These are phyloP conservation scores for Lomentospora prolificans DNA, from an alignment of 2,329 filamentous ascomycete genomes.

Conservation along the genomic window DNA sequence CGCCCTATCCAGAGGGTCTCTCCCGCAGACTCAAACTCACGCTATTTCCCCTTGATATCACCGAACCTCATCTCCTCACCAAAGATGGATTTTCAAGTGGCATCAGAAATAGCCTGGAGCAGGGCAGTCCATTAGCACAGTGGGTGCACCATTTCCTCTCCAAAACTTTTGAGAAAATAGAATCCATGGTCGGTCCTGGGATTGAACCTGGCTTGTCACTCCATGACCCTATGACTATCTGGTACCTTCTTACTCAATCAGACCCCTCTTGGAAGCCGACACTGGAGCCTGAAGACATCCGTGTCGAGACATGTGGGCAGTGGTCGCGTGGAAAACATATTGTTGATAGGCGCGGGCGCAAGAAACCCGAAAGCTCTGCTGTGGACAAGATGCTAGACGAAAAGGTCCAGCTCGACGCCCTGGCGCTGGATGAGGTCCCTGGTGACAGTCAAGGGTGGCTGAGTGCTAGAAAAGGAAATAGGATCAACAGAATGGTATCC, in stretches of 20 bases:
- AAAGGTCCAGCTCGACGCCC: slow-evolving; percentile 27
- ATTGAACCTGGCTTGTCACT: slow-evolving; percentile 53
- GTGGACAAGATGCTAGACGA: slow-evolving; percentile 18
- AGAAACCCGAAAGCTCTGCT: slow-evolving; percentile 26
- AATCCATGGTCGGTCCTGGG: slow-evolving; percentile 48
- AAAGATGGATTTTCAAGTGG: slow-evolving; percentile 47
- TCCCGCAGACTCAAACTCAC: slow-evolving; percentile 55
- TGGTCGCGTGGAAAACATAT: slow-evolving; percentile 93
- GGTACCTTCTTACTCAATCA: slow-evolving; percentile 61
- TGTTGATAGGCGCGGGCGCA: slow-evolving; percentile 60
- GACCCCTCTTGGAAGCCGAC: slow-evolving; percentile 49
- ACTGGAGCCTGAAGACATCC: slow-evolving; percentile 63
- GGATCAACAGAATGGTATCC: slow-evolving; percentile 62
- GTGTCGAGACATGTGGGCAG: slow-evolving; percentile 82
- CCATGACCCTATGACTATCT: slow-evolving; percentile 71
- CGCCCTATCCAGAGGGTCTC: slow-evolving; percentile 54
- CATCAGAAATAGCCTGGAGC: slow-evolving; percentile 43
- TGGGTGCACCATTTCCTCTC: slow-evolving; percentile 65
- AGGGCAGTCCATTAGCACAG: slow-evolving; percentile 61
- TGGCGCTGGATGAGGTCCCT: slow-evolving; percentile 39
- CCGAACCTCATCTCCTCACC: slow-evolving; percentile 57
- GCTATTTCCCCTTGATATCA: slow-evolving; percentile 70
- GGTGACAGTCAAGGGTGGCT: slow-evolving; percentile 73
- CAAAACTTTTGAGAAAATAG: slow-evolving; percentile 62
- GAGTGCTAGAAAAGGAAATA: slow-evolving; percentile 63